Evolutionary conservation across 176 grass and related monocot species (phyloP), one percentile per base, ranked within the genome.

Genomic region (Oryza punctata): DNA sequence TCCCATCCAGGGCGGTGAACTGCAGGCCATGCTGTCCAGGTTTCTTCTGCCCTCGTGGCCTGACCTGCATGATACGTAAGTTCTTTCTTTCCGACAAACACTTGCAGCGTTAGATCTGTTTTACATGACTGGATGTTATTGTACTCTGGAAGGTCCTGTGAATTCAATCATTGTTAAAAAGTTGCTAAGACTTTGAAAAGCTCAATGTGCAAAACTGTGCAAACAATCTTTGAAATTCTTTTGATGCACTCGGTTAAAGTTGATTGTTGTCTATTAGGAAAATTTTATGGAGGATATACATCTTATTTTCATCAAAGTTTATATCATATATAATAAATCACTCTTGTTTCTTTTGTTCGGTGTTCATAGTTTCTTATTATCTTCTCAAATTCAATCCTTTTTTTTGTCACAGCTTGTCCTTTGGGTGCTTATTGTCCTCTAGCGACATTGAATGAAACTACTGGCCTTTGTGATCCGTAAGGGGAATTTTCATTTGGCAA

Each of bases 21-120:
- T 87, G 89, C 70, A 63, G 74, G 30, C 87, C 89, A 70, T 91
- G 89, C 30, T 94, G 92, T 74, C 76, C 81, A 5, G 92, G 89
- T 24, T 94, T 91, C 79, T 91, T 91, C 81, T 94, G 87, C 72
- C 89, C 89, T 76, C 69, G 49, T 64, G 92, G 87, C 24, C 78
- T 91, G 72, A 94, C 89, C 46, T 91, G 92, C 85, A 94, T 94
- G 89, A 90, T 91, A 26, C 92, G 92, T 94, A 81, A 91, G 87
- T 65, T 81, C 61, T 75, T 28, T 80, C 50, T 70, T 54, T 66
- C 12, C 16, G 29, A 60, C 69, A 70, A 72, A 67, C 21, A 18
- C 29, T 30, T 27, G 18, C 25, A 67, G 23, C 0, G 63, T 29
- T 81, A 63, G 41, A 70, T 18, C 44, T 71, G 43, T 54, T 76